Base-by-base conservation (phyloP, 1,284 basidiomycete species). In the Bondarzewia mesenterica region DNA sequence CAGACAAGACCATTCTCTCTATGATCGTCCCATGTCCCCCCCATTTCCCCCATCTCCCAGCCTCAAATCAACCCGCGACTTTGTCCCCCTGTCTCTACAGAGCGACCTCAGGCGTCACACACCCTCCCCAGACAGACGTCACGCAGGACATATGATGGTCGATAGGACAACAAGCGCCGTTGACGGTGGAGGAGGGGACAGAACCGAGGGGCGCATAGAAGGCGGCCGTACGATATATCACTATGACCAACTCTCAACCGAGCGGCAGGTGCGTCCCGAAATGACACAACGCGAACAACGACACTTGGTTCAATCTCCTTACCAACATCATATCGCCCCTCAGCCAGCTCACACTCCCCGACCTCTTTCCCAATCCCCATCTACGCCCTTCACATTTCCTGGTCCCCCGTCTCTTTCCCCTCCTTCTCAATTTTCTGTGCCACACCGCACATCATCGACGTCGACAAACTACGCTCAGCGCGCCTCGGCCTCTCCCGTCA, bases 71-170 rank as follows among this genome's bases (percentile, higher is more conserved):
- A 53, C 44, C 46, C 56, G 51, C 57, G 55, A 58, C 55, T 46
- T 54, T 46, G 53, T 58, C 22, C 58, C 58, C 20, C 51, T 56
- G 47, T 56, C 57, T 26, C 51, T 59, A 29, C 60, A 60, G 45
- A 50, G 56, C 41, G 51, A 48, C 14, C 47, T 53, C 35, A 52
- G 55, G 35, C 60, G 53, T 26, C 56, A 58, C 41, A 60, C 62
- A 5, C 59, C 57, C 42, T 47, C 53, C 22, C 52, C 54, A 16
- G 35, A 42, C 21, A 35, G 29, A 3, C 32, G 8, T 18, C 42
- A 25, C 14, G 21, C 40, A 7, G 16, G 14, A 7, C 40, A 22
- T 6, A 6, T 16, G 14, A 22, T 15, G 18, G n/a, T 41, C 14
- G 16, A 41, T 12, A 20, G n/a, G 32, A 35, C 10, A 35, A 8